phyloP scores from a whole-genome alignment of 352 stramenopile species.

The Globisporangium acanthophoron region DNA sequence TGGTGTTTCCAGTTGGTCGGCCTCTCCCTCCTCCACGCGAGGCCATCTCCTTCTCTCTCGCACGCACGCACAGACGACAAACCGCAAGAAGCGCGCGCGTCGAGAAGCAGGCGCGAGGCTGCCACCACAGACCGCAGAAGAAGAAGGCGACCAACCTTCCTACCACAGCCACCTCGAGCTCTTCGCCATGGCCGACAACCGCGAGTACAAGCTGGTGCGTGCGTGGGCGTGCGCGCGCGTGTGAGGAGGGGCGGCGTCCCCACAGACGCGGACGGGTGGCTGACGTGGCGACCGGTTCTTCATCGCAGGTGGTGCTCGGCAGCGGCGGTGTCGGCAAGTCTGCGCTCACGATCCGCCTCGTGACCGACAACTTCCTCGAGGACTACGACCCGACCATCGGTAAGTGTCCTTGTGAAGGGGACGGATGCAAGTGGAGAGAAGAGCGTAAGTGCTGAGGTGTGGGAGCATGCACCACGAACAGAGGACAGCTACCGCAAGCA shows the following conservation, averaged over 20 bases:
- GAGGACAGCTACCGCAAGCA: conserved; percentile 92
- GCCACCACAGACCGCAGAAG: background rate
- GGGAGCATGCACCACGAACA: conserved; percentile 13
- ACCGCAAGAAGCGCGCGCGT: background rate
- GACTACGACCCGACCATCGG: conserved; percentile 92
- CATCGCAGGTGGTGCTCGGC: conserved; percentile 74
- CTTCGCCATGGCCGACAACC: conserved; percentile 54
- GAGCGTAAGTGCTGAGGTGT: conserved; percentile 2
- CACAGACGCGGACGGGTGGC: background rate
- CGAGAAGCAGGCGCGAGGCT: background rate
- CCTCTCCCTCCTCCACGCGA: no score
- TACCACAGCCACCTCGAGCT: background rate
- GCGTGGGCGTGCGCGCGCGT: background rate
- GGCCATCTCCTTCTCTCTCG: background rate
- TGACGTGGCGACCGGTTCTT: background rate
- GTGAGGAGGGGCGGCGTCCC: background rate
- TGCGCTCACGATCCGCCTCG: conserved; percentile 89
- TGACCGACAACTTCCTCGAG: conserved; percentile 91
- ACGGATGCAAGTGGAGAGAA: background rate
- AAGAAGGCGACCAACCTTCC: background rate
- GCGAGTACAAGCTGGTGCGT: conserved; percentile 81
- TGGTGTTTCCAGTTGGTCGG: background rate
- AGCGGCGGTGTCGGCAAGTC: conserved; percentile 90
- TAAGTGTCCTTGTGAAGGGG: conserved; percentile 16
- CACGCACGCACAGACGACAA: conserved; percentile 1